These are phyloP conservation scores for Rubia peregrina DNA, from an alignment of 305 asterid species.

Conservation along the genomic window DNA sequence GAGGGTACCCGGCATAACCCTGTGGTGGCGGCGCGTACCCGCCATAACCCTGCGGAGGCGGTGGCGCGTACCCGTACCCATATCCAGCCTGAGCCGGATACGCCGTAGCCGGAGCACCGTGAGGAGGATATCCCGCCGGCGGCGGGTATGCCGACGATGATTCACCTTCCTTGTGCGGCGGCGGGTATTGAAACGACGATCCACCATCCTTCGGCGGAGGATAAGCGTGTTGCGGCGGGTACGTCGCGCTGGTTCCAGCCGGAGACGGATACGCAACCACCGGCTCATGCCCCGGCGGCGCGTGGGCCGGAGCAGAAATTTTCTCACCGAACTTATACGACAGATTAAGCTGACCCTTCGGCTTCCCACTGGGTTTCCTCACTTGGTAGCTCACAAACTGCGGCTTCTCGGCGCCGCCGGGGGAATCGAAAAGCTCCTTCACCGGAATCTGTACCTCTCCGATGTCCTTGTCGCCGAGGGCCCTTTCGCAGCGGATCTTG, in stretches of 20 bases:
- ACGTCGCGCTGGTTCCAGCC: constrained; percentile 40
- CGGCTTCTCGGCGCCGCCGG: constrained; percentile 23
- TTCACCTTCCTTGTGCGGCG: constrained; percentile 6
- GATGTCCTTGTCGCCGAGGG: constrained; percentile 61
- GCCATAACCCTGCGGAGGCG: constrained; percentile 11
- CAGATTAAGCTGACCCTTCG: constrained; percentile 67
- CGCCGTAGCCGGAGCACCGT: neutral
- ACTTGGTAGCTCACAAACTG: constrained; percentile 68
- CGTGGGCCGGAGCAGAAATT: constrained; percentile 13
- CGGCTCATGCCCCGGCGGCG: constrained; percentile 24
- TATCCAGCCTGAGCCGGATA: constrained; percentile 24
- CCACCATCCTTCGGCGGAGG: constrained; percentile 20
- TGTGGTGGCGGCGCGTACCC: neutral
- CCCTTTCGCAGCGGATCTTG: constrained; percentile 54
- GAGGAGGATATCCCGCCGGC: neutral
- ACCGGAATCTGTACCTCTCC: constrained; percentile 65
- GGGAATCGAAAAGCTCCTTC: constrained; percentile 51
- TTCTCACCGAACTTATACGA: constrained; percentile 51
- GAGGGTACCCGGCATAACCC: neutral
- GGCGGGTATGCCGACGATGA: constrained; percentile 16
- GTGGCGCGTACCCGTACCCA: constrained; percentile 16
- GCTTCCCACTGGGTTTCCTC: constrained; percentile 61
- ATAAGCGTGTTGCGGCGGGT: constrained; percentile 24
- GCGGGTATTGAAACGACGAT: neutral
- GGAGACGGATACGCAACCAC: constrained; percentile 40